Evolutionary conservation across 495 filamentous ascomycete genomes (phyloP).

Genomic region (Hypoxylon crocopeplum): DNA sequence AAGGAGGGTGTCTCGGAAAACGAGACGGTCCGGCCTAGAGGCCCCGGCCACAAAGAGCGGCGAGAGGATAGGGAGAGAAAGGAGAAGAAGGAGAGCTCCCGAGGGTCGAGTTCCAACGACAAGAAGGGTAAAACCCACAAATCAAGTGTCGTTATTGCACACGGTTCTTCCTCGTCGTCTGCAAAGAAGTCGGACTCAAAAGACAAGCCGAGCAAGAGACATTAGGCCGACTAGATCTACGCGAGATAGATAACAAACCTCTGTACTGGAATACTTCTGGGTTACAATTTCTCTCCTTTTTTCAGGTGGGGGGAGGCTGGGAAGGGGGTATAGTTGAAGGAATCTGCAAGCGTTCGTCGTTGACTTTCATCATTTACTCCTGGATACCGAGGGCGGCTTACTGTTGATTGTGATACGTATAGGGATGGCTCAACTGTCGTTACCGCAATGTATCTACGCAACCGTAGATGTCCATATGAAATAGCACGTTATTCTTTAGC

Average conservation of each 20-base stretch:
- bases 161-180: constrained; percentile 33
- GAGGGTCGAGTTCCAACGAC: constrained; percentile 25
- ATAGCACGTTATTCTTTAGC: constrained; percentile 4
- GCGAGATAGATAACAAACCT: background rate
- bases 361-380: constrained; percentile 11
- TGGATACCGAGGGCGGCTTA: background rate
- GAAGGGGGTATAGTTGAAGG: background rate
- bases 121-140: constrained; percentile 37
- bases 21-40: constrained; percentile 19
- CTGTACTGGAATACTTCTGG: too few relatives aligned
- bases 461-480: constrained; percentile 31
- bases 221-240: background rate
- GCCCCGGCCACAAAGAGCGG: constrained; percentile 30
- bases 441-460: constrained; percentile 31
- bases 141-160: constrained; percentile 39
- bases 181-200: constrained; percentile 23
- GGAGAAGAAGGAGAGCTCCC: constrained; percentile 30
- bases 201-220: constrained; percentile 30
- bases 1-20: constrained; percentile 40
- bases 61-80: constrained; percentile 36
- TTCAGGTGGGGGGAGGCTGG: too few relatives aligned
- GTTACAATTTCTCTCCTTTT: constrained; percentile 11
- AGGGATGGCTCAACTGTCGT: constrained; percentile 24
- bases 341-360: constrained; percentile 1
- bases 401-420: constrained; percentile 10